Evolutionary conservation across 768 basidiomycete genomes (phyloP), one percentile per base, ranked within the genome.

Genomic region (Gelatoporia subvermispora): DNA sequence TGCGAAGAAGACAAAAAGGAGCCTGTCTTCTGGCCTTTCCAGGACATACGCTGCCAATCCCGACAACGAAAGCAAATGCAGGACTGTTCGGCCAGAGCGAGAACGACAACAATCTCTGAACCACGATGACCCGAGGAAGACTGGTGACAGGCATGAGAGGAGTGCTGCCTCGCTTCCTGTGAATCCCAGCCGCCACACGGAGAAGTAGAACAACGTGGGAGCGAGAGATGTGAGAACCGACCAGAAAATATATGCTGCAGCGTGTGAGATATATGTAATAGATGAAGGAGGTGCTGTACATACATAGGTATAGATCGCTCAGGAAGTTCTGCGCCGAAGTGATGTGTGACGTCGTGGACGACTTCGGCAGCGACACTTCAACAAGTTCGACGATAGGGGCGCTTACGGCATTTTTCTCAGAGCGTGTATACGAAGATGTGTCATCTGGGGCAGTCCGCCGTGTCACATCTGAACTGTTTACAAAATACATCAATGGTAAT

Each of bases 201-300:
- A 92, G 69, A 91, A 94, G 67, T 93, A 94, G 70, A 94, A 94
- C 3, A 94, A 72, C 3, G 87, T 82, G 1, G 85, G 83, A 5
- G 84, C 77, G 17, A 93, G 78, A 3, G 81, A 76, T 1, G 92
- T 93, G 62, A 88, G 81, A 41, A 88, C 74, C 1, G 90, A 87
- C 87, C 88, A 91, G 65, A 85, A 89, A 16, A 86, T 70, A 60
- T 83, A 90, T 3, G 85, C 88, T 90, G 48, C 10, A 43, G 45
- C 21, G 39, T 15, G 23, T 41, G 41, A 22, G 43, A 21, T 41
- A 41, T 35, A 28, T 31, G 37, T 24, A 23, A 23, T 11, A 41
- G 35, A 41, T 61, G 15, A 17, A 13, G 38, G 16, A 34, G 45
- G 23, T 18, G 23, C 13, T 35, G 18, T n/a, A 60, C 81, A 51